phyloP scores from a whole-genome alignment of 2,329 filamentous ascomycete genomes.

The Colletotrichum gloeosporioides region DNA sequence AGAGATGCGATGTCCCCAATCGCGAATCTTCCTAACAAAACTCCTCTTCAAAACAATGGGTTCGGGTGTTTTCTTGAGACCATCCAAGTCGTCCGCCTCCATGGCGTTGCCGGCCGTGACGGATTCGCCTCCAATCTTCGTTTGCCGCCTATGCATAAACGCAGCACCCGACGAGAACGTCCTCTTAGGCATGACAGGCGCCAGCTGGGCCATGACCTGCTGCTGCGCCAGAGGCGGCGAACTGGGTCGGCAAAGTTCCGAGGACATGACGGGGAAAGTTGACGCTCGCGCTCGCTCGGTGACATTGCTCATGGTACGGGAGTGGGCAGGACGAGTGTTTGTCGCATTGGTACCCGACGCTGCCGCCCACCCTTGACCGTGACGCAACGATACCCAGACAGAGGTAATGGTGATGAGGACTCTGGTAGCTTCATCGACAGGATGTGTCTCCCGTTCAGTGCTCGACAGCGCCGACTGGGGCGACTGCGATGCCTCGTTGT shows the following conservation, averaged over 20 bases:
- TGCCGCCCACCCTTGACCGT: slow-evolving; percentile 23
- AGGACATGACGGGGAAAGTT: slow-evolving; percentile 10
- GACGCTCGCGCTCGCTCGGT: slow-evolving; percentile 8
- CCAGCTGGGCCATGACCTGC: neutral
- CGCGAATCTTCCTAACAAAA: slow-evolving; percentile 7
- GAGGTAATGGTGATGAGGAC: slow-evolving; percentile 28
- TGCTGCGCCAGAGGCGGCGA: slow-evolving; percentile 3
- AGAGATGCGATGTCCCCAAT: slow-evolving; percentile 20
- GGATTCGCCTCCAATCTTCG: slow-evolving; percentile 13
- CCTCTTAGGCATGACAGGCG: slow-evolving; percentile 12
- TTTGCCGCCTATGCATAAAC: slow-evolving; percentile 26
- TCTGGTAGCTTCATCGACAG: slow-evolving; percentile 26
- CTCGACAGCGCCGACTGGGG: neutral
- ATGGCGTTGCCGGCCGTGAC: neutral
- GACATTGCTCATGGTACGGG: neutral
- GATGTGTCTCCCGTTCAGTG: slow-evolving; percentile 15
- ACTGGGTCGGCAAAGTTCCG: neutral
- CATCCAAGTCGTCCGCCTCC: slow-evolving; percentile 3
- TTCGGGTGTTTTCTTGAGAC: neutral
- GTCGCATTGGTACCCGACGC: neutral
- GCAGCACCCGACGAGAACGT: slow-evolving; percentile 28
- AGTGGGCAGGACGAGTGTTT: neutral
- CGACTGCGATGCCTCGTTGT: slow-evolving; percentile 2
- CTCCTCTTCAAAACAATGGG: slow-evolving; percentile 1
- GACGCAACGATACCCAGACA: slow-evolving; percentile 28